These are phyloP conservation scores for Calocybe gambosa DNA, from an alignment of 1,284 basidiomycete species.

Conservation along the genomic window DNA sequence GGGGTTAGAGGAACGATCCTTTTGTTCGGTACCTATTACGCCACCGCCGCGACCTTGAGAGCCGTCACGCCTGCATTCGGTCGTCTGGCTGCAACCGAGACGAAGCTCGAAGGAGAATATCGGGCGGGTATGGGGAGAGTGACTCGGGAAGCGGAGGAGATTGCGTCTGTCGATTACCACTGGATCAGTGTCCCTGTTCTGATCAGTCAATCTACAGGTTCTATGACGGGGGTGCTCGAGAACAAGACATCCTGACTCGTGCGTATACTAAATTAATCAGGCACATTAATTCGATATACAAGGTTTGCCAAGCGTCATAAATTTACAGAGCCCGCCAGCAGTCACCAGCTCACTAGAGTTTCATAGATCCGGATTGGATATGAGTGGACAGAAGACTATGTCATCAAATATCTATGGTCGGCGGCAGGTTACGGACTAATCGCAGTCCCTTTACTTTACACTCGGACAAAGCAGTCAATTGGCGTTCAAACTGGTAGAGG, in stretches of 20 bases:
- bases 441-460: slow-evolving; percentile 80
- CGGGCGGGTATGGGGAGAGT: slow-evolving; percentile 83
- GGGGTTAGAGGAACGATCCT: slow-evolving; percentile 77
- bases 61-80: slow-evolving; percentile 94
- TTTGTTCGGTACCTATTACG: slow-evolving; percentile 81
- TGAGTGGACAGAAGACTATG: slow-evolving; percentile 90
- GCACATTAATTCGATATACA: slow-evolving; percentile 91
- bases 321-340: background rate
- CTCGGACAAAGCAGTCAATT: slow-evolving; percentile 35
- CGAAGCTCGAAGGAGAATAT: slow-evolving; percentile 86
- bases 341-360: background rate
- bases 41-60: slow-evolving; percentile 78
- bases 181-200: slow-evolving; percentile 2
- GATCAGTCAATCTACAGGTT: slow-evolving; percentile 49
- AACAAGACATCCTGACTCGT: slow-evolving; percentile 76
- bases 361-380: slow-evolving; percentile 73
- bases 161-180: slow-evolving; percentile 53
- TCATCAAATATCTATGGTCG: slow-evolving; percentile 93
- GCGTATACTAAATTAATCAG: slow-evolving; percentile 81
- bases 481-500: slow-evolving; percentile 35
- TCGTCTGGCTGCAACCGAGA: slow-evolving; percentile 84
- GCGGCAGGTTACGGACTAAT: slow-evolving; percentile 87
- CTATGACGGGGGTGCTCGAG: slow-evolving; percentile 85
- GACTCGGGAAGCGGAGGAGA: slow-evolving; percentile 89
- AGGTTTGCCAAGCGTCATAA: slow-evolving; percentile 39